Conservation (phyloP, 164 flowering plant genomes). For the Chloranthus sessilifolius region DNA sequence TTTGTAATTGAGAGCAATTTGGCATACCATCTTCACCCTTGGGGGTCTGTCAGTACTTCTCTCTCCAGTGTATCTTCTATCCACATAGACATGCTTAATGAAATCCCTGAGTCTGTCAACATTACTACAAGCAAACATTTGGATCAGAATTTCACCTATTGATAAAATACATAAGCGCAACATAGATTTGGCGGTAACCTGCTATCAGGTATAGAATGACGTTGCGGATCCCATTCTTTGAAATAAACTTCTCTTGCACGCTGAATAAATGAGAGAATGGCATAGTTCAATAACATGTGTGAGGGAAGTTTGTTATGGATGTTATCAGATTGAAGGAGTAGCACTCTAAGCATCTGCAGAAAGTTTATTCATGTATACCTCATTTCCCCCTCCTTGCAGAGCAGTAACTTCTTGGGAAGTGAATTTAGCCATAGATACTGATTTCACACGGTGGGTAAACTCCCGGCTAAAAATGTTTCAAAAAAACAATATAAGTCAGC, state of each 20-base stretch:
- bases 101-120: conserved; percentile 83
- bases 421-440: conserved; percentile 98
- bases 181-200: conserved; percentile 36
- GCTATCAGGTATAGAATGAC: conserved; percentile 73
- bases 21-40: conserved; percentile 50
- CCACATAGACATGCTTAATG: conserved; percentile 89
- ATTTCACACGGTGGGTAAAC: conserved; percentile 96
- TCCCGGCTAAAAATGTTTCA: conserved; percentile 61
- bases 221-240: conserved; percentile 87
- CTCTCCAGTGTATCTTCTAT: conserved; percentile 86
- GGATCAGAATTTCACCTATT: conserved; percentile 14
- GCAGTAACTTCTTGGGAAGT: conserved; percentile 84
- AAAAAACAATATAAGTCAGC: background rate
- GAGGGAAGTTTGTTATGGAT: background rate
- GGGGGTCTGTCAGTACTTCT: conserved; percentile 69
- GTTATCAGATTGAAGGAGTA: background rate
- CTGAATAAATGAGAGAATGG: conserved; percentile 31
- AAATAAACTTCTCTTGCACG: conserved; percentile 71
- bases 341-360: too few species aligned
- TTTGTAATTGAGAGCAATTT: background rate
- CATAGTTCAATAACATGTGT: conserved; percentile 1
- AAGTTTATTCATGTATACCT: conserved; percentile 39
- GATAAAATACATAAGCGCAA: background rate
- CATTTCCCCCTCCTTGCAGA: conserved; percentile 94
- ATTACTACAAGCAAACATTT: conserved; percentile 48